Percentiles rank a stretch among this genome's conserved stretches.
phyloP scores from a whole-genome alignment of 2,329 filamentous ascomycete species.

The Gaeumannomyces tritici region DNA sequence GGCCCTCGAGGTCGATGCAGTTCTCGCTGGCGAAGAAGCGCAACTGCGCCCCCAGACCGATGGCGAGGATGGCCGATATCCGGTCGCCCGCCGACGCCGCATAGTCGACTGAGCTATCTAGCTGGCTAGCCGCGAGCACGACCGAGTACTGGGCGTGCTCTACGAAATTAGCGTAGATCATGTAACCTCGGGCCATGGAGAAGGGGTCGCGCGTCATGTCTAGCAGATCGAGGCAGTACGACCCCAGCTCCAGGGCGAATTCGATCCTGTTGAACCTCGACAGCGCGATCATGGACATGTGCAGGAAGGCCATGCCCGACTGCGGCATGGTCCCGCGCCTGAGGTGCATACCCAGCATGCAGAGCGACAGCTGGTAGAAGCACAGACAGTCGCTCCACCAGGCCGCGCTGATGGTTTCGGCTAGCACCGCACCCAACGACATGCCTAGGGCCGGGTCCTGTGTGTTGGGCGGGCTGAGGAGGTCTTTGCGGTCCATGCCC shows the following conservation, averaged over 20 bases:
- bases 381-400: slow-evolving; percentile 65
- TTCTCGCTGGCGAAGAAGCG: slow-evolving; percentile 64
- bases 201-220: slow-evolving; percentile 54
- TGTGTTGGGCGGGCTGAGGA: slow-evolving; percentile 31
- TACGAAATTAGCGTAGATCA: slow-evolving; percentile 59
- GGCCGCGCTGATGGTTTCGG: slow-evolving; percentile 59
- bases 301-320: slow-evolving; percentile 57
- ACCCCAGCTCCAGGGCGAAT: slow-evolving; percentile 56
- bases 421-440: slow-evolving; percentile 59
- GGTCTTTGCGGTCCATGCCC: slow-evolving; percentile 38
- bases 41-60: slow-evolving; percentile 56
- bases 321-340: slow-evolving; percentile 57
- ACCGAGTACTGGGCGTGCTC: slow-evolving; percentile 61
- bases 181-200: slow-evolving; percentile 58
- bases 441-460: slow-evolving; percentile 42
- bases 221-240: slow-evolving; percentile 53
- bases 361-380: slow-evolving; percentile 63
- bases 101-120: slow-evolving; percentile 58
- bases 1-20: slow-evolving; percentile 58
- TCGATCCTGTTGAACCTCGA: slow-evolving; percentile 62
- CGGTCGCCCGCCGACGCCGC: slow-evolving; percentile 60
- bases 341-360: slow-evolving; percentile 58
- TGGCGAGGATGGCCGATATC: slow-evolving; percentile 61
- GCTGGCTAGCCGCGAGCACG: slow-evolving; percentile 42
- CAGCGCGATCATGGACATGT: slow-evolving; percentile 58